phyloP scores from a whole-genome alignment of 225 moss, liverwort and hornwort genomes.

The Physcomitrellopsis africana region DNA sequence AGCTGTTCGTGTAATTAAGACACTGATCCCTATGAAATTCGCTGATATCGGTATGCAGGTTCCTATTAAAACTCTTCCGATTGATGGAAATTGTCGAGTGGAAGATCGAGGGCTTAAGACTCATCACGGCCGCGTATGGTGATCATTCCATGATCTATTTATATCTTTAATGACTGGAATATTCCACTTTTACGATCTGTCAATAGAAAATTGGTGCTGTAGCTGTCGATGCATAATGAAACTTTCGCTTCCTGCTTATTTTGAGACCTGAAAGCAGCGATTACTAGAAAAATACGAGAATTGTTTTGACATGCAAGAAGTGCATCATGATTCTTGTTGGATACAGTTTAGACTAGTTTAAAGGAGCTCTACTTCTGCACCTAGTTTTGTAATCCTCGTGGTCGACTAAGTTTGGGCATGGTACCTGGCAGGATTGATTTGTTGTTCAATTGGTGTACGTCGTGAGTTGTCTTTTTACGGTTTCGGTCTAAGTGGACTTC shows the following conservation, averaged over 20 bases:
- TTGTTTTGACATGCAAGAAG: not conserved
- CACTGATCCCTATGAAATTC: not conserved
- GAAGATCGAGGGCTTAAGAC: constrained; percentile 85
- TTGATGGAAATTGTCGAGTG: constrained; percentile 91
- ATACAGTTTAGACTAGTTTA: not conserved
- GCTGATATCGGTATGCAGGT: constrained; percentile 53
- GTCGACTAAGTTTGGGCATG: constrained; percentile 4
- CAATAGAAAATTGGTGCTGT: constrained; percentile 13
- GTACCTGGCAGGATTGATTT: not conserved
- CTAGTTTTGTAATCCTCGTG: not conserved
- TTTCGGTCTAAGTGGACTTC: not conserved
- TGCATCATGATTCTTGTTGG: not conserved
- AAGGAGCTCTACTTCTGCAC: not conserved
- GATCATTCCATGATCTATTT: constrained; percentile 1
- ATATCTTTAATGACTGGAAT: constrained; percentile 4
- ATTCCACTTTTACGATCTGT: not conserved
- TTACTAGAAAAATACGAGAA: no score
- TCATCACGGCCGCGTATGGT: constrained; percentile 85
- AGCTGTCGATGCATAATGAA: not conserved
- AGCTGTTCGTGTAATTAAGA: not conserved
- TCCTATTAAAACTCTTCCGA: constrained; percentile 67
- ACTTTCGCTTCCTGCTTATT: not conserved
- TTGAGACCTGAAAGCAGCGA: not conserved
- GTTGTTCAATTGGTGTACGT: not conserved
- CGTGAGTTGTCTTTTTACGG: constrained; percentile 12